Base-by-base conservation (phyloP, 2,329 filamentous ascomycete species). In the Pseudogymnoascus sp. region DNA sequence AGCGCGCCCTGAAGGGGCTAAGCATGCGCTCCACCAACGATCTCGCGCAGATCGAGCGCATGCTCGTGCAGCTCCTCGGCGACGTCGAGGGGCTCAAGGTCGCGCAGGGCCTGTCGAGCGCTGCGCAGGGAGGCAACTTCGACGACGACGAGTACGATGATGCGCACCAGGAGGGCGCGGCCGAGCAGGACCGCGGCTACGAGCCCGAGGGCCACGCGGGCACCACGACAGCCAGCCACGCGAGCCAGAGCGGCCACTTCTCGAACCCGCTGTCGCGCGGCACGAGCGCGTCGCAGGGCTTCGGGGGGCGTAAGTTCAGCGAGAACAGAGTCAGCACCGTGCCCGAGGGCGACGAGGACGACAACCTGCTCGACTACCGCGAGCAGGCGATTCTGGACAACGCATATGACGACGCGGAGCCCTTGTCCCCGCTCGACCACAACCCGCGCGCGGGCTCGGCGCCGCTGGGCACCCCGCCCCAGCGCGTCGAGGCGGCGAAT, bases 311-410 rank as follows among this genome's bases (percentile, higher is more conserved):
- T 64, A 85, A 82, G 70, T 80, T 83, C 65, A 89, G 88, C 0
- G 89, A 89, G 64, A 87, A 93, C 73, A 89, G 93, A 59, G 91
- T 96, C 71, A 96, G 91, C 77, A 96, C 93, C 2, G 93, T 97
- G 0, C 85, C 86, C 16, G 93, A 96, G 74, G 87, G 83, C 35
- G 88, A 93, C 63, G 91, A 96, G 66, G 90, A 96, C 61, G 83
- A 86, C 62, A 84, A 86, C 50, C 82, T 88, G 63, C 74, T 75
- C 65, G 75, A 73, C 65, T 64, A 67, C 38, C 75, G 82, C 60
- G 81, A 82, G 26, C 75, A 81, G 65, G 74, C 76, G 24, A 73
- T 81, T 38, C 71, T 82, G 40, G 79, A 80, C 59, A 79, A 82
- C 29, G 82, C 84, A 63, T 82, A 83, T 63, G 81, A 83, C 68